Conservation (phyloP, 345 rosid species). For the Citrus sinensis region DNA sequence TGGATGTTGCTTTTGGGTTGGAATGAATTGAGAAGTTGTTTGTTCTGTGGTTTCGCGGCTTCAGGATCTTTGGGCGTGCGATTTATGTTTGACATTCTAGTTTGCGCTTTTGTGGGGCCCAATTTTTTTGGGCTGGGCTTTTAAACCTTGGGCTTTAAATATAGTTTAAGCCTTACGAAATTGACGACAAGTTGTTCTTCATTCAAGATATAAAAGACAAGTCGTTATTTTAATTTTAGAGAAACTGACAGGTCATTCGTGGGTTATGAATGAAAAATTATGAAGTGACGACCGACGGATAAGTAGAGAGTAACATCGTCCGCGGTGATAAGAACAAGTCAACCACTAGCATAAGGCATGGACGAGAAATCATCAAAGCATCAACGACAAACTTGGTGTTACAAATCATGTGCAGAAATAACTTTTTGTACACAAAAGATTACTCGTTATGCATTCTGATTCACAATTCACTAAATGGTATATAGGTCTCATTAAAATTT, state of each 20-base stretch:
- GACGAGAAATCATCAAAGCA: background rate
- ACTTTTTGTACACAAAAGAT: background rate
- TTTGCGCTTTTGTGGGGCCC: constrained; percentile 26
- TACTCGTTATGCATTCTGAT: background rate
- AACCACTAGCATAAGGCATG: background rate
- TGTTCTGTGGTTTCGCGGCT: constrained; percentile 4
- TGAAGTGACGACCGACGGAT: background rate
- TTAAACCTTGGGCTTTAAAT: rapidly evolving
- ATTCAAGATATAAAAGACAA: no score
- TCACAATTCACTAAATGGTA: background rate
- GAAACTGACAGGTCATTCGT: background rate
- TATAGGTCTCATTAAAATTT: no score
- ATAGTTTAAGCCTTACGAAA: background rate
- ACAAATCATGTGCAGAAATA: background rate
- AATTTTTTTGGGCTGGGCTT: background rate
- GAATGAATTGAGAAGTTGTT: constrained; percentile 1
- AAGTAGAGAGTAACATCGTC: background rate
- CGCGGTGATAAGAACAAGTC: background rate
- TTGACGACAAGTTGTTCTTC: background rate
- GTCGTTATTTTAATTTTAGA: background rate
- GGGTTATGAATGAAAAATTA: background rate
- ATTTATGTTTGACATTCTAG: constrained; percentile 7
- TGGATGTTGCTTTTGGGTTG: constrained; percentile 10
- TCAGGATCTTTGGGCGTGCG: constrained; percentile 22
- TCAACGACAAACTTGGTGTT: background rate